Percentiles rank a stretch among this genome's conserved stretches.
Conservation (phyloP, 73 alveolate genomes). For the Uronychia binucleata region DNA sequence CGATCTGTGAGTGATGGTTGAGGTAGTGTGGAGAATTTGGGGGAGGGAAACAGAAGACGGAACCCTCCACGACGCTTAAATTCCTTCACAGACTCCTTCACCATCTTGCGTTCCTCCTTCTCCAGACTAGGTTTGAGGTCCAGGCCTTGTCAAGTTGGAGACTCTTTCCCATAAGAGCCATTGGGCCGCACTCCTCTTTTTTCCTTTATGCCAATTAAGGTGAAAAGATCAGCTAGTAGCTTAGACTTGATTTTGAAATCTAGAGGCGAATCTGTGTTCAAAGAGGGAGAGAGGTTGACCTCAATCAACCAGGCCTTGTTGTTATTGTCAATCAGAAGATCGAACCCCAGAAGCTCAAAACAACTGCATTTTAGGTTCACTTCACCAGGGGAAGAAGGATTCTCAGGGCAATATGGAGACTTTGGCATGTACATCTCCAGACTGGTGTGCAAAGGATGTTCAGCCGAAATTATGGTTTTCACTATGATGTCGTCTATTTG, state of each 20-base stretch:
- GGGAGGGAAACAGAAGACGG: not conserved
- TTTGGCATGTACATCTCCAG: not conserved
- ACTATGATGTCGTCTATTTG: constrained; percentile 77
- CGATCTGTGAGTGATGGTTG: too few relatives aligned
- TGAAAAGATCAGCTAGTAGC: constrained; percentile 65
- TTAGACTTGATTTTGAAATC: constrained; percentile 76
- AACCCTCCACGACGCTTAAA: not conserved
- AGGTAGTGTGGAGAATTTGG: not conserved
- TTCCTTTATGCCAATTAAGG: constrained; percentile 14
- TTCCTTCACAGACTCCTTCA: not conserved
- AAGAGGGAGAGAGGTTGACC: constrained; percentile 83
- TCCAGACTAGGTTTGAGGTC: not conserved
- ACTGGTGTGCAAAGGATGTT: constrained; percentile 41
- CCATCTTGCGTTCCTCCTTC: not conserved
- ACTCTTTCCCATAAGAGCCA: not conserved
- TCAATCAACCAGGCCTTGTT: constrained; percentile 89
- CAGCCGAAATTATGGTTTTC: constrained; percentile 74
- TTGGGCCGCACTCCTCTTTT: not conserved
- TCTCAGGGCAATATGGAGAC: not conserved
- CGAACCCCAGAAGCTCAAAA: constrained; percentile 67
- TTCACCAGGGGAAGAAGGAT: not conserved
- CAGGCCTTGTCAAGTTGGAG: not conserved
- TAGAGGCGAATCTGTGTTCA: constrained; percentile 75
- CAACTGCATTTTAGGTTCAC: constrained; percentile 4
- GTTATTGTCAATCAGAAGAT: constrained; percentile 72